phyloP scores from a whole-genome alignment of 441 rosid genomes.

The Adansonia gregorii region DNA sequence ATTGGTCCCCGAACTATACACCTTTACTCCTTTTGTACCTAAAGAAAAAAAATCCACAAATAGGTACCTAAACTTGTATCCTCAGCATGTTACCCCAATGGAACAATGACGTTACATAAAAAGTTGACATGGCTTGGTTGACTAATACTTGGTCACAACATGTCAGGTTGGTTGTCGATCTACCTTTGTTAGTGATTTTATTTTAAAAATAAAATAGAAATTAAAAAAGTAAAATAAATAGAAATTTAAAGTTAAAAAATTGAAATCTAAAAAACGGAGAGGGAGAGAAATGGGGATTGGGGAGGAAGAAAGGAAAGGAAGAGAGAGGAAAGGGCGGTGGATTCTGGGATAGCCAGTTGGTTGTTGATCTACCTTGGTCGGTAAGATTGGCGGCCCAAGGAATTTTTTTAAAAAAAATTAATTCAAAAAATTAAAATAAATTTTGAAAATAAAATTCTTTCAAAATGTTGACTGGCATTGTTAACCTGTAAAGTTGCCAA shows the following conservation, averaged over 20 bases:
- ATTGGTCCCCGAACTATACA: background rate
- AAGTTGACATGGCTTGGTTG: background rate
- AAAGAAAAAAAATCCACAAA: background rate
- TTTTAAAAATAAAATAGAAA: background rate
- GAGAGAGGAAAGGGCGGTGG: background rate
- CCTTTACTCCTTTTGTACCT: background rate
- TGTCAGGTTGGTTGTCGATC: background rate
- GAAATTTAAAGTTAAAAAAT: no score
- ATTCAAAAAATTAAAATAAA: background rate
- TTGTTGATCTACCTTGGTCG: background rate
- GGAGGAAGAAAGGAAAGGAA: background rate
- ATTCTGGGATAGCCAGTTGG: background rate
- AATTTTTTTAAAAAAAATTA: background rate
- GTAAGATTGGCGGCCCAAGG: background rate
- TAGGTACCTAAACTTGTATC: background rate
- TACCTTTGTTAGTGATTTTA: no score
- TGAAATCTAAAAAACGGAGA: no score
- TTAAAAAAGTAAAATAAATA: no score
- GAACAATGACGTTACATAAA: background rate
- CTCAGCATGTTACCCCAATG: background rate
- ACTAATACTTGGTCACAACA: background rate
- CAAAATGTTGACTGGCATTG: conserved; percentile 3
- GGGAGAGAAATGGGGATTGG: background rate
- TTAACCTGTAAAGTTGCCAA: background rate
- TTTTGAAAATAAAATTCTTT: background rate